Conservation (phyloP, 2,329 filamentous ascomycete species). For the Cytospora piceae region DNA sequence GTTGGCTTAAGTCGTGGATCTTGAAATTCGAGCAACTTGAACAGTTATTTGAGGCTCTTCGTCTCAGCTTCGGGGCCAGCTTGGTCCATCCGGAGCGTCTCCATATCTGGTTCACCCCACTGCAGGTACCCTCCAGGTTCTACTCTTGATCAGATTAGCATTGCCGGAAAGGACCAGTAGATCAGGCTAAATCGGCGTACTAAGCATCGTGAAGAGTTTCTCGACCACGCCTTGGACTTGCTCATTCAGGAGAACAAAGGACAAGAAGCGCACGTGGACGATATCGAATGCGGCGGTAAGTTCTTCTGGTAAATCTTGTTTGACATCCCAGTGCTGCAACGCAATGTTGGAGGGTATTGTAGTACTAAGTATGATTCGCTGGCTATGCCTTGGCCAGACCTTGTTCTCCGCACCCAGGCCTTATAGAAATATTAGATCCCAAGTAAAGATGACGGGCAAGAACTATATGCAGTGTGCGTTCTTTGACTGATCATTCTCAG, state of each 20-base stretch:
- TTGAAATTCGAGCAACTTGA: background rate
- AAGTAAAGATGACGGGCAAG: too few relatives aligned
- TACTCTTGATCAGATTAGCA: background rate
- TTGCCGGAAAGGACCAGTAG: too few relatives aligned
- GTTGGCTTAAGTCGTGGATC: background rate
- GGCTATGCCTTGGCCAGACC: too few relatives aligned
- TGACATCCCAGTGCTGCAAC: constrained; percentile 31
- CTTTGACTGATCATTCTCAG: too few relatives aligned
- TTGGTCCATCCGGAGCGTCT: constrained; percentile 2
- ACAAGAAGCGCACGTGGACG: constrained; percentile 34
- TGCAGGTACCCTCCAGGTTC: constrained; percentile 4
- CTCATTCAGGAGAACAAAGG: constrained; percentile 29
- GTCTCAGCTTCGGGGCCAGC: background rate
- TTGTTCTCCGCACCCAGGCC: too few relatives aligned
- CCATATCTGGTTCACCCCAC: constrained; percentile 14
- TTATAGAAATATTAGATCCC: too few relatives aligned
- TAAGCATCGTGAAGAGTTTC: background rate
- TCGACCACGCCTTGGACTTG: constrained; percentile 24
- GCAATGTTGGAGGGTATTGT: constrained; percentile 32
- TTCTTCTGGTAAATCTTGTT: constrained; percentile 31
- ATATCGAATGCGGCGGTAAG: constrained; percentile 32
- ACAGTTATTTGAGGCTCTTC: background rate
- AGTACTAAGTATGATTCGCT: too few relatives aligned
- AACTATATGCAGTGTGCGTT: too few relatives aligned
- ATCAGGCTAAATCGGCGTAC: background rate